These are phyloP conservation scores for Aureobasidium sp. DNA, from an alignment of 2,329 filamentous ascomycete genomes.

Conservation along the genomic window DNA sequence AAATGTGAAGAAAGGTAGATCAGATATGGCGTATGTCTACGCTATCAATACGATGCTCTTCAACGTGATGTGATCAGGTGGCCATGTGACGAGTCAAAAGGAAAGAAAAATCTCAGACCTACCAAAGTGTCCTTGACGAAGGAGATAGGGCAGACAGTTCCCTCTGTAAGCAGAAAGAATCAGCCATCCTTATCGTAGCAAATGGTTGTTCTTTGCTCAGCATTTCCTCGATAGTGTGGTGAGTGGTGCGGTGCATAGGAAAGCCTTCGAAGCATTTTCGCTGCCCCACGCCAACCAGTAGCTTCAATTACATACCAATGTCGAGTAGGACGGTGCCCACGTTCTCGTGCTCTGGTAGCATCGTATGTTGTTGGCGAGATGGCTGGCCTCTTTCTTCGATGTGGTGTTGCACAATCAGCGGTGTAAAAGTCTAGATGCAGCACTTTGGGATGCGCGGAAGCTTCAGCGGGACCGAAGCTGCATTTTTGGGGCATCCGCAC, in stretches of 20 bases:
- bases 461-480: not conserved
- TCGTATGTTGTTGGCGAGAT: not conserved
- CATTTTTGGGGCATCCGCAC: not conserved
- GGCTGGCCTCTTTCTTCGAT: not conserved
- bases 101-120: slow-evolving; percentile 36
- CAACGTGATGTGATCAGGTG: slow-evolving; percentile 6
- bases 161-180: slow-evolving; percentile 48
- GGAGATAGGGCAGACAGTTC: slow-evolving; percentile 74
- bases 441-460: not conserved
- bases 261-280: not conserved
- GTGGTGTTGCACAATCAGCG: not conserved
- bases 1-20: not conserved
- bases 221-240: not conserved
- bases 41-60: not conserved
- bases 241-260: not conserved
- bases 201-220: too few relatives aligned
- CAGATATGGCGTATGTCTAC: not conserved
- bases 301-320: slow-evolving; percentile 27
- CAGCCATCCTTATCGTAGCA: slow-evolving; percentile 1
- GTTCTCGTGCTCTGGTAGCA: slow-evolving; percentile 22
- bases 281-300: not conserved
- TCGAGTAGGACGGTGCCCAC: slow-evolving; percentile 31
- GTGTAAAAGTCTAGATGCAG: slow-evolving; percentile 13
- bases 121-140: slow-evolving; percentile 80
- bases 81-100: not conserved